A percentile compares a stretch with the other conserved stretches of the same genome.
These are phyloP conservation scores for Ophiosphaerella herpotricha DNA, from an alignment of 2,329 filamentous ascomycete genomes.

Conservation along the genomic window DNA sequence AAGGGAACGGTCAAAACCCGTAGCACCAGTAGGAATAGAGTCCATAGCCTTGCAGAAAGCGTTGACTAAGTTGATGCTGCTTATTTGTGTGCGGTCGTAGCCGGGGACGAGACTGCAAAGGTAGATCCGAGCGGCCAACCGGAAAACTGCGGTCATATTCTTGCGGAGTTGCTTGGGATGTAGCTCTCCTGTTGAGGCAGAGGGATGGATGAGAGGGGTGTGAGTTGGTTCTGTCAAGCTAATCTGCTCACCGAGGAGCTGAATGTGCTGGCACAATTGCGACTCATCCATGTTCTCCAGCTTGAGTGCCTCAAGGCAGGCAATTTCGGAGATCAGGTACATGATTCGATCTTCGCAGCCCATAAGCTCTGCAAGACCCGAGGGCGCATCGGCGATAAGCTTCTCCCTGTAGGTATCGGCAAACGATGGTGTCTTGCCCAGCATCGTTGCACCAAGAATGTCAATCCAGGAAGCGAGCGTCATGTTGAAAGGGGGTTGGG, in stretches of 20 bases:
- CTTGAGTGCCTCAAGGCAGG: conserved; percentile 91
- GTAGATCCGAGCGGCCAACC: conserved; percentile 90
- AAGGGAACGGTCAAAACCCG: conserved; percentile 86
- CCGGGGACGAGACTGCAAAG: conserved; percentile 94
- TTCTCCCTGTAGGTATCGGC: conserved; percentile 96
- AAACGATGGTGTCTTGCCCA: conserved; percentile 81
- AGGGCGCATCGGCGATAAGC: conserved; percentile 68
- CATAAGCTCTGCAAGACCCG: conserved; percentile 90
- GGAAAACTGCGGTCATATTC: conserved; percentile 91
- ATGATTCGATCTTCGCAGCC: conserved; percentile 96
- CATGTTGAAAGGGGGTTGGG: conserved; percentile 89
- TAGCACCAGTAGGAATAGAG: conserved; percentile 78
- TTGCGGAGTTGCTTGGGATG: conserved; percentile 80
- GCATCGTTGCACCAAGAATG: conserved; percentile 92
- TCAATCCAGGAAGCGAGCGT: conserved; percentile 94
- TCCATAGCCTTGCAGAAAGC: conserved; percentile 77
- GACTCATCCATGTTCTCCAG: conserved; percentile 77
- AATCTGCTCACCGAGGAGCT: conserved; percentile 84
- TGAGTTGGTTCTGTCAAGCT: conserved; percentile 72
- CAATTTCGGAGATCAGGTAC: conserved; percentile 97
- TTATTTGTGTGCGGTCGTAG: conserved; percentile 74
- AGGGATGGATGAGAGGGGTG: conserved; percentile 55
- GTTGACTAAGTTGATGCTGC: conserved; percentile 75
- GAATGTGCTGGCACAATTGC: conserved; percentile 84
- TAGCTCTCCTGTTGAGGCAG: conserved; percentile 69